Conservation (phyloP, 345 rosid species). For the Gossypium thurberi region DNA sequence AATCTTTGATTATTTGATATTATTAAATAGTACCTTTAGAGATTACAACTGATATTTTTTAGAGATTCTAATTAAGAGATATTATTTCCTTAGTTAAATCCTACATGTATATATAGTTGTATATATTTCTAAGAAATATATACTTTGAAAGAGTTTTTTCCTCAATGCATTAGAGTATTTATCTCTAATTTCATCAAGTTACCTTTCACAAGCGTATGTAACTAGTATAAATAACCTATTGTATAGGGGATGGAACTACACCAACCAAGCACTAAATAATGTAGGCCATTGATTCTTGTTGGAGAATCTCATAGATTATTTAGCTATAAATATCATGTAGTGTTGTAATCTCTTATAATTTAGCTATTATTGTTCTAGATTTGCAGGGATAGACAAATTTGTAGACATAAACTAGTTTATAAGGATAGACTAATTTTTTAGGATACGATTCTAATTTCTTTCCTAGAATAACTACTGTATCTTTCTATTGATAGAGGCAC, state of each 20-base stretch:
- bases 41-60: no score
- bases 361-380: background rate
- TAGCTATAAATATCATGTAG: background rate
- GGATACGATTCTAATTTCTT: background rate
- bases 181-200: no score
- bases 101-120: no score
- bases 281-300: background rate
- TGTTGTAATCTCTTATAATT: background rate
- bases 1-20: no score
- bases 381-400: background rate
- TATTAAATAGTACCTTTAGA: no score
- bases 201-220: no score
- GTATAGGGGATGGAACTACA: background rate
- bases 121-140: no score
- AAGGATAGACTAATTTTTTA: background rate
- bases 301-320: background rate
- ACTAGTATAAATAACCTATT: no score
- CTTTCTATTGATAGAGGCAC: background rate
- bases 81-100: no score
- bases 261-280: background rate
- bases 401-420: background rate
- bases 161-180: no score
- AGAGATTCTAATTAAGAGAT: no score
- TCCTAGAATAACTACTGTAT: background rate
- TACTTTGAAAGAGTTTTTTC: no score